Base-by-base conservation (phyloP, 768 basidiomycete species). In the Clathrus columnatus region DNA sequence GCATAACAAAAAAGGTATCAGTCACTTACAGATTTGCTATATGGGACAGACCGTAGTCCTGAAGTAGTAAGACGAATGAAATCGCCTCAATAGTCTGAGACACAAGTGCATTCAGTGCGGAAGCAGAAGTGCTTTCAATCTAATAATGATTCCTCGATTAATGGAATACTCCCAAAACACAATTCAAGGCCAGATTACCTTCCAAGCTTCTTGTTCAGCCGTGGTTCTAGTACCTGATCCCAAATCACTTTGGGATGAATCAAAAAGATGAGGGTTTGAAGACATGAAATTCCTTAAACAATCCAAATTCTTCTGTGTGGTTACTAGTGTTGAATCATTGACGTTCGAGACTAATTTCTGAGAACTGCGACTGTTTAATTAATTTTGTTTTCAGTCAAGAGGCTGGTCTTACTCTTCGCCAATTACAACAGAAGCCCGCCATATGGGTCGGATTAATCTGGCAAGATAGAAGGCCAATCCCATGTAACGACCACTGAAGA, bases 41-140 rank as follows among this genome's bases (percentile, higher is more conserved):
- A 59, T 95, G 91, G 17, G 86, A 82, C 21, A 98, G 75, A 55
- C 83, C 81, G 71, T 97, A 95, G 64, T 99, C 96, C 62, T 82
- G 91, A 50, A 98, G 74, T 18, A 98, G 82, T 24, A 98, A 76
- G 50, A 98, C 75, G 68, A 98, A 99, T 0, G 92, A 91, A 54
- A 98, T 81, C 0, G 91, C 96, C 69, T 99, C 96, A 48, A 97
- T 89, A 4, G 91, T 84, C 64, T 94, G 82, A 8, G 79, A 80
- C 46, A 98, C 72, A 45, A 99, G 78, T 18, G 77, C 70, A 47
- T 83, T 76, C 6, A 95, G 71, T 65, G 89, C 83, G n/a, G 76
- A 73, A n/a, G 90, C 84, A 16, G 91, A 92, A 48, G 68, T 76
- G 65, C 90, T 85, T 66, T 95, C 91, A 2, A 82, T 87, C 86